Conservation (phyloP, 2,329 filamentous ascomycete species). For the Pezicula radicicola region DNA sequence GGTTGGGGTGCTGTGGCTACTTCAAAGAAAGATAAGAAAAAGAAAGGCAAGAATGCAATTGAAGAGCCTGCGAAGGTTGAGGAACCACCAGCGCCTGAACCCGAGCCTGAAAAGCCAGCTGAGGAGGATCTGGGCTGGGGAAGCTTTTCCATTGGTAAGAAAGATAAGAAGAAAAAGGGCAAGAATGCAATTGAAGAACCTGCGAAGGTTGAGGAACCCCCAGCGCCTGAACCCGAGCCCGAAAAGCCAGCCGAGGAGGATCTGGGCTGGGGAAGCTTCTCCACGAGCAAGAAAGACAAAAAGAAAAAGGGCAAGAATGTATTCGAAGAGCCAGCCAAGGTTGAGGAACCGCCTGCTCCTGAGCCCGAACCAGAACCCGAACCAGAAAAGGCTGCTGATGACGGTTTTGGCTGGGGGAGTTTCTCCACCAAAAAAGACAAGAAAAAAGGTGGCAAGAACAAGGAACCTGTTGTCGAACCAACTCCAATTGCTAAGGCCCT, state of each 20-base stretch:
- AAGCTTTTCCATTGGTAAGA: slow-evolving; percentile 25
- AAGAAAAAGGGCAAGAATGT: slow-evolving; percentile 37
- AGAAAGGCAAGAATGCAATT: slow-evolving; percentile 9
- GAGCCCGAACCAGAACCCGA: slow-evolving; percentile 25
- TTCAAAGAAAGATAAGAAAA: slow-evolving; percentile 35
- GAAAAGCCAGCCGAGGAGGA: slow-evolving; percentile 28
- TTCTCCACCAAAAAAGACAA: slow-evolving; percentile 33
- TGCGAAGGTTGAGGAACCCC: slow-evolving; percentile 24
- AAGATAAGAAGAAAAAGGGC: slow-evolving; percentile 43
- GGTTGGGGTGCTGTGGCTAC: slow-evolving; percentile 34
- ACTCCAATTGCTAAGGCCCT: slow-evolving; percentile 19
- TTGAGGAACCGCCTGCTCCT: slow-evolving; percentile 13
- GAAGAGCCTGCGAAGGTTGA: not conserved
- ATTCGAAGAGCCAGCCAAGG: slow-evolving; percentile 31
- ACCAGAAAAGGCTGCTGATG: slow-evolving; percentile 22
- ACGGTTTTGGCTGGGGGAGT: slow-evolving; percentile 26
- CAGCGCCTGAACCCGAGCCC: slow-evolving; percentile 30
- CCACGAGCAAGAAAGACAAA: slow-evolving; percentile 37
- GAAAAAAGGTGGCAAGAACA: slow-evolving; percentile 36
- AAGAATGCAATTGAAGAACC: slow-evolving; percentile 22
- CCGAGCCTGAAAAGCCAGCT: slow-evolving; percentile 27
- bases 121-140: slow-evolving; percentile 14
- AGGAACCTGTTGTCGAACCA: slow-evolving; percentile 14
- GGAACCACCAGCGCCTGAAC: slow-evolving; percentile 14
- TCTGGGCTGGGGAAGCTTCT: slow-evolving; percentile 27